Percentiles rank a stretch among this genome's conserved stretches.
Conservation (phyloP, 805 yeast genomes). For the Cyberlindnera petersonii region DNA sequence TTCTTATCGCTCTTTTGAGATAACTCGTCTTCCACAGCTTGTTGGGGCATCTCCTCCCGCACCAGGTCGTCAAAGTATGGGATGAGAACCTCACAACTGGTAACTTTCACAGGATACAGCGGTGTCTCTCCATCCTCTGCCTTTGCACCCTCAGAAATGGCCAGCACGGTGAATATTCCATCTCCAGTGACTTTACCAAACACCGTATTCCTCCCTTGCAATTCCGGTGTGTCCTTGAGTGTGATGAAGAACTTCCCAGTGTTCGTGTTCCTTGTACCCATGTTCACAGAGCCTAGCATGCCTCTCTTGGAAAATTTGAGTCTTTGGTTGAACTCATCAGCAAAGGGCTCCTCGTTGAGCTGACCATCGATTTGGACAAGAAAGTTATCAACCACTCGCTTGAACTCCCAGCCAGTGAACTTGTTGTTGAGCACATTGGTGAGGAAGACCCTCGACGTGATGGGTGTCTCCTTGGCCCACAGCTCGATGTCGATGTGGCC, state of each 20-base stretch:
- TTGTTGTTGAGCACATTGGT: slow-evolving; percentile 41
- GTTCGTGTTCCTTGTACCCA: slow-evolving; percentile 29
- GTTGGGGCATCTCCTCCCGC: slow-evolving; percentile 13
- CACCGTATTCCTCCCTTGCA: slow-evolving; percentile 40
- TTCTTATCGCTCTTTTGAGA: slow-evolving; percentile 7
- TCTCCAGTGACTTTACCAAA: slow-evolving; percentile 60
- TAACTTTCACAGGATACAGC: slow-evolving; percentile 47
- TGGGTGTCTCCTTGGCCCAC: slow-evolving; percentile 68
- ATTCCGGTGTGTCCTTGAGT: slow-evolving; percentile 40
- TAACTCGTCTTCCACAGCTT: neutral
- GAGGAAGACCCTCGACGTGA: slow-evolving; percentile 44
- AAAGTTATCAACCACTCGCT: slow-evolving; percentile 35
- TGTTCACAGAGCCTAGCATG: slow-evolving; percentile 45
- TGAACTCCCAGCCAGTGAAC: slow-evolving; percentile 41
- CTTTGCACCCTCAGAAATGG: slow-evolving; percentile 46
- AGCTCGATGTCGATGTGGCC: slow-evolving; percentile 59
- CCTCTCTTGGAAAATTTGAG: slow-evolving; percentile 52
- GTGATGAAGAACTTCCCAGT: slow-evolving; percentile 48
- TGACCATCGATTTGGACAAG: slow-evolving; percentile 36
- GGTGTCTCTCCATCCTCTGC: slow-evolving; percentile 41
- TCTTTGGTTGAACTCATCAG: slow-evolving; percentile 49
- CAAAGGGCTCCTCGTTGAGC: slow-evolving; percentile 21
- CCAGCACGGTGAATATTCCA: slow-evolving; percentile 47
- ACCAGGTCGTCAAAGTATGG: slow-evolving; percentile 47
- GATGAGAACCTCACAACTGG: slow-evolving; percentile 37